Percentiles rank a stretch among this genome's conserved stretches.
phyloP scores from a whole-genome alignment of 192 early-diverging fungal genomes.

The Allomyces arbusculus region DNA sequence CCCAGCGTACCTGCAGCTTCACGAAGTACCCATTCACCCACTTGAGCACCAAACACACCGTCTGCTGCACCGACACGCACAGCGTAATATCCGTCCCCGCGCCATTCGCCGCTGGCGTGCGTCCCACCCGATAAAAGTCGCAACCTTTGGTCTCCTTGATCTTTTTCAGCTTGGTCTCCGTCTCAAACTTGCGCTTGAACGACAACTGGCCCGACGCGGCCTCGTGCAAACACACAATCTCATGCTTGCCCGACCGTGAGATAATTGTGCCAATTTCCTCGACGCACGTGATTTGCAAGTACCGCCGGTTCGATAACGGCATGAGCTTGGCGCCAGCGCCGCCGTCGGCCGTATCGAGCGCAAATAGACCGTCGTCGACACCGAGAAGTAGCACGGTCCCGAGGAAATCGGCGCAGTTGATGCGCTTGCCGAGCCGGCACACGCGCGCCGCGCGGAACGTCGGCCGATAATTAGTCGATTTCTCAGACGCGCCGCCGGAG shows the following conservation, averaged over 20 bases:
- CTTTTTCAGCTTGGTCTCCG: conserved; percentile 26
- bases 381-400: conserved; percentile 3
- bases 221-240: conserved; percentile 2
- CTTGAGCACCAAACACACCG: conserved; percentile 15
- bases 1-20: neutral
- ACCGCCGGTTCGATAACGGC: conserved; percentile 2
- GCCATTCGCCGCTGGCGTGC: conserved; percentile 6
- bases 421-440: neutral
- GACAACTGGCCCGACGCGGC: neutral
- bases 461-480: neutral
- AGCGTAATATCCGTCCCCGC: conserved; percentile 14
- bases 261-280: conserved; percentile 6
- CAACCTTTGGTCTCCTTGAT: conserved; percentile 32
- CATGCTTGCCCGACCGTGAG: conserved; percentile 7
- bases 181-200: conserved; percentile 22
- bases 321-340: neutral
- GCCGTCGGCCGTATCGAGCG: neutral
- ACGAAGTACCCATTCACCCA: conserved; percentile 10
- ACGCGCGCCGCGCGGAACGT: conserved; percentile 1
- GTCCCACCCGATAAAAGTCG: conserved; percentile 6
- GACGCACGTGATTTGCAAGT: conserved; percentile 4
- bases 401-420: conserved; percentile 5
- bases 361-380: conserved; percentile 5
- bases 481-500: too few relatives aligned
- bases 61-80: conserved; percentile 17